Conservation (phyloP, 2,329 filamentous ascomycete species). For the Sordariomycetes sp. region DNA sequence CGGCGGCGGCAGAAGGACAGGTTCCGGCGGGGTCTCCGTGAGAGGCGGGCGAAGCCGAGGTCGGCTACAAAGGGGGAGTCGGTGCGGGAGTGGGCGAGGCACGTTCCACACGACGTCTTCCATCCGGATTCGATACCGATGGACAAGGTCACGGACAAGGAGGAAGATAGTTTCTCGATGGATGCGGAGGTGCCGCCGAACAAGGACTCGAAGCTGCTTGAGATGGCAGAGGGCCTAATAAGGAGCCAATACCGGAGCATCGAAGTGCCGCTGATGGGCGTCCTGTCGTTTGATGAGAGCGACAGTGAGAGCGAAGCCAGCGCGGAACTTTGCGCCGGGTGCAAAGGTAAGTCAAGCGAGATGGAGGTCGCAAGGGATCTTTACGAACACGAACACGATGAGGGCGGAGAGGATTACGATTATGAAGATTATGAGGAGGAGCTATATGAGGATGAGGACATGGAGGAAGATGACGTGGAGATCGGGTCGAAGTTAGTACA, state of each 20-base stretch:
- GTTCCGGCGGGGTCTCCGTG: constrained; percentile 27
- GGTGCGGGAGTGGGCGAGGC: constrained; percentile 31
- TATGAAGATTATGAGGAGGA: constrained; percentile 11
- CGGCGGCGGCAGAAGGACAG: constrained; percentile 27
- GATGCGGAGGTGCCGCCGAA: constrained; percentile 26
- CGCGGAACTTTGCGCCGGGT: constrained; percentile 8
- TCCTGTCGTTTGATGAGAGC: constrained; percentile 32
- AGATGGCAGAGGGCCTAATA: constrained; percentile 34
- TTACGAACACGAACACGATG: constrained; percentile 7
- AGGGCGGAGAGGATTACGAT: constrained; percentile 14
- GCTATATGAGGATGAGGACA: constrained; percentile 6
- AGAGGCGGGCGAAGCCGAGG: constrained; percentile 21
- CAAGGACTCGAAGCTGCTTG: constrained; percentile 30
- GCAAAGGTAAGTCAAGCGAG: constrained; percentile 4
- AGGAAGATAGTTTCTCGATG: constrained; percentile 28
- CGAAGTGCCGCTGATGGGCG: constrained; percentile 33
- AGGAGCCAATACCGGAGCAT: constrained; percentile 34
- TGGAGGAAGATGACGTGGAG: constrained; percentile 9
- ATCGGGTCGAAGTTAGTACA: constrained; percentile 2
- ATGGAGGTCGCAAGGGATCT: constrained; percentile 13
- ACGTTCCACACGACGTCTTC: constrained; percentile 21
- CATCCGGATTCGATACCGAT: constrained; percentile 17
- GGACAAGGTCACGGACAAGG: constrained; percentile 20
- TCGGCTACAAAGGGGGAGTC: constrained; percentile 25
- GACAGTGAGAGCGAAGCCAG: constrained; percentile 26